phyloP scores from a whole-genome alignment of 768 basidiomycete species.

The Terana coerulea region DNA sequence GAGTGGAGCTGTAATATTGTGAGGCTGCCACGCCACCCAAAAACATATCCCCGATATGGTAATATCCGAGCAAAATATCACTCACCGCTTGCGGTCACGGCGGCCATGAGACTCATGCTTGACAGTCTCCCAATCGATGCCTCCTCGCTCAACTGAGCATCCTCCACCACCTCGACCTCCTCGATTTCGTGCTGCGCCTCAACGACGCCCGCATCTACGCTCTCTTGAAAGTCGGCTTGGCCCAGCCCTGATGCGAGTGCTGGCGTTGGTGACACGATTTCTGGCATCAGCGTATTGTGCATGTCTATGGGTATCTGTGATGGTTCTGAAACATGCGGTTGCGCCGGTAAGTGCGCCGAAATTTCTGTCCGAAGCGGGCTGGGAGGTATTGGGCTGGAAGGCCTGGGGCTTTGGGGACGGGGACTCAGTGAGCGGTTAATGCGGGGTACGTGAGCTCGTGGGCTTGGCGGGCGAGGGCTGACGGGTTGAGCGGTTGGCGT shows the following conservation, averaged over 20 bases:
- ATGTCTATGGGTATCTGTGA: background rate
- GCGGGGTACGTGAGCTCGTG: background rate
- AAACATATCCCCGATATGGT: slow-evolving; percentile 11
- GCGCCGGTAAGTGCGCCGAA: background rate
- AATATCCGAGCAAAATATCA: slow-evolving; percentile 13
- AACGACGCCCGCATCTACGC: background rate
- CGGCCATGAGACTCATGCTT: slow-evolving; percentile 91
- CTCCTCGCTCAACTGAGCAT: slow-evolving; percentile 51
- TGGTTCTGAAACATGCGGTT: background rate
- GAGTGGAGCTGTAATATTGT: slow-evolving; percentile 1
- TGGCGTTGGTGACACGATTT: background rate
- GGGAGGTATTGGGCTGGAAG: background rate
- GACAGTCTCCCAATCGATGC: slow-evolving; percentile 82
- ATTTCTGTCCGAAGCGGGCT: background rate
- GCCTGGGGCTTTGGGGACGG: background rate
- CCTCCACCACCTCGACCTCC: slow-evolving; percentile 35
- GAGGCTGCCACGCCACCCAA: slow-evolving; percentile 2
- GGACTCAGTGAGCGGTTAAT: background rate
- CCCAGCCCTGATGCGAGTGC: background rate
- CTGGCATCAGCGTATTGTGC: background rate
- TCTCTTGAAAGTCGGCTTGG: background rate
- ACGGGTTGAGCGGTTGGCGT: background rate
- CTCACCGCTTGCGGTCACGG: slow-evolving; percentile 75
- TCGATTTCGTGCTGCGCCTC: background rate
- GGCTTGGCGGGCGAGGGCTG: slow-evolving; percentile 1